Evolutionary conservation across 148 eudicot genomes (phyloP), one percentile per base, ranked within the genome.

Genomic region (Simmondsia chinensis): DNA sequence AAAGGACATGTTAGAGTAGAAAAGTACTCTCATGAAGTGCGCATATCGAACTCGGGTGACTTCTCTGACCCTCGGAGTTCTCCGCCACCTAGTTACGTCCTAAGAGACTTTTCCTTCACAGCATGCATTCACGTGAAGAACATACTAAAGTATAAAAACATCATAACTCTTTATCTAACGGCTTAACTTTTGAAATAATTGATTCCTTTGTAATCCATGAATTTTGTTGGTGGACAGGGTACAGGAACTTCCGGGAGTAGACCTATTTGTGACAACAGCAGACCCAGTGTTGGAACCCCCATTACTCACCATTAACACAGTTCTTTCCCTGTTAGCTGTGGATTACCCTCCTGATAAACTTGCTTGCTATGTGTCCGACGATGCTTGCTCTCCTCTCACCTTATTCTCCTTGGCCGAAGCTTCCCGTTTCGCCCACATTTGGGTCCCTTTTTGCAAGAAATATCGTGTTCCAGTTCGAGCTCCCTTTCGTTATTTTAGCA

Each of bases 381-480:
- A 71, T 14, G 71, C 51, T 1, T 29, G 54, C 14, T 65, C 76
- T 1, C 63, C 70, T 39, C 46, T 65, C 44, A 71, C 71, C 15
- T 65, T 49, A 23, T 55, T 48, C 31, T 33, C 71, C 11, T 58
- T 71, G 0, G 21, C 45, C 15, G 59, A 65, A 46, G 48, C 76
- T 2, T 37, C 67, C 11, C 39, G 60, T 5, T 71, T 65, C 16
- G 71, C 76, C 3, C 22, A 40, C 20, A 48, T 60, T 9, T 71
- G 76, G 76, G 68, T 71, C n/a, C 76, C 71, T 21, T 65, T 71
- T 35, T 71, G 76, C 20, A 65, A 65, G 15, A 45, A 54, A 22
- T 44, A 50, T 17, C 4, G 5, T 5, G n/a, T 59, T 45, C 36
- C 20, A 26, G 31, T 50, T n/a, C 33, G 68, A 28, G 71, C 73